A percentile compares a stretch with the other conserved stretches of the same genome.
phyloP scores from a whole-genome alignment of 2,329 filamentous ascomycete species.

The Elsinoe fawcettii region DNA sequence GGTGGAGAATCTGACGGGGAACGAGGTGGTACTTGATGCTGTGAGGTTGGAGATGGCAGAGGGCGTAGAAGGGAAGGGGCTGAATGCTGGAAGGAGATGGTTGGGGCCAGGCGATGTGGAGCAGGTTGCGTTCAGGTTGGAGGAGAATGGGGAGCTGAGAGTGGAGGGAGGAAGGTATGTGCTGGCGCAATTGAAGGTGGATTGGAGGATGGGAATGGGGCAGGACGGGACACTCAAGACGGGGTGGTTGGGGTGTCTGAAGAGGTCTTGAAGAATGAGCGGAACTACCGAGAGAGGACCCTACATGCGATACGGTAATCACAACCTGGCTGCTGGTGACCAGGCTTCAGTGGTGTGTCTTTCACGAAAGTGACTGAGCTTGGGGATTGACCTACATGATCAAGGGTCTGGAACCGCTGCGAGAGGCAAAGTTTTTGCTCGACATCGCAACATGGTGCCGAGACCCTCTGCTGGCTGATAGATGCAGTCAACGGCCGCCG shows the following conservation, averaged over 20 bases:
- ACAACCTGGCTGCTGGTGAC: too few species aligned
- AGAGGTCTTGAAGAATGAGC: not conserved
- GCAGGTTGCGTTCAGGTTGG: conserved; percentile 56
- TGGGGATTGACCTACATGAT: too few species aligned
- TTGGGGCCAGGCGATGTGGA: conserved; percentile 56
- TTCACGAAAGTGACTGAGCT: too few species aligned
- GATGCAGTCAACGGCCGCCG: too few species aligned
- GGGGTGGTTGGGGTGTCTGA: conserved; percentile 49
- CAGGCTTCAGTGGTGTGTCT: too few species aligned
- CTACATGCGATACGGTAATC: too few species aligned
- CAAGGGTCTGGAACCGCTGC: too few species aligned
- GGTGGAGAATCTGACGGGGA: conserved; percentile 87
- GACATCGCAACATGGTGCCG: too few species aligned
- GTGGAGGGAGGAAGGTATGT: conserved; percentile 45
- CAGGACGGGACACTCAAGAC: conserved; percentile 82
- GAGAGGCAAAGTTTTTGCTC: too few species aligned
- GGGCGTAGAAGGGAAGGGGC: conserved; percentile 22
- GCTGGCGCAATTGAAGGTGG: conserved; percentile 75
- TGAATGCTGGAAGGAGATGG: conserved; percentile 34
- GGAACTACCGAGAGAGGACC: too few species aligned
- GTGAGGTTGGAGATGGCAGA: conserved; percentile 26
- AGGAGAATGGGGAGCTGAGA: conserved; percentile 40
- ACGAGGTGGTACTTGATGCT: conserved; percentile 66
- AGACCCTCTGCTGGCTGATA: too few species aligned
- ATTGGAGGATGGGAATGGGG: conserved; percentile 86